A percentile compares a stretch with the other conserved stretches of the same genome.
These are phyloP conservation scores for Rubia peregrina DNA, from an alignment of 305 asterid species.

Conservation along the genomic window DNA sequence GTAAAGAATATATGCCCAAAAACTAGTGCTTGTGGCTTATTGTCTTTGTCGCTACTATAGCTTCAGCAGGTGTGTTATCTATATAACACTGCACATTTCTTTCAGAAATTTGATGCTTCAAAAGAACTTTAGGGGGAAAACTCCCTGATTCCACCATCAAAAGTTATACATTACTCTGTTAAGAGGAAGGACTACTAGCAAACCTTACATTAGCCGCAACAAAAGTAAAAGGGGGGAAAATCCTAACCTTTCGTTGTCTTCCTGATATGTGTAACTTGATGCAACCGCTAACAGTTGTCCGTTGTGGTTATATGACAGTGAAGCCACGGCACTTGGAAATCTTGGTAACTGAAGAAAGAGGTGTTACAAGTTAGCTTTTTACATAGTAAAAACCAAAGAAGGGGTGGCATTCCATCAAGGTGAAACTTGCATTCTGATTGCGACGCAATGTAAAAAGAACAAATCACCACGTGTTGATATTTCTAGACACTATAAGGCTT, in stretches of 20 bases:
- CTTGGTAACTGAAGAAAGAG: slow-evolving; percentile 47
- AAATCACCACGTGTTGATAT: background rate
- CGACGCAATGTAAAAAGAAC: background rate
- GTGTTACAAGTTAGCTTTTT: background rate
- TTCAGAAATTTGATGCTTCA: background rate
- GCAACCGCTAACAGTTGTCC: slow-evolving; percentile 77
- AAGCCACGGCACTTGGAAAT: slow-evolving; percentile 53
- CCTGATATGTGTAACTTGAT: slow-evolving; percentile 73
- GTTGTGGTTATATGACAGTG: slow-evolving; percentile 62
- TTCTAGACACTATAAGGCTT: background rate
- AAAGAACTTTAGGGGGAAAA: background rate
- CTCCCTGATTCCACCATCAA: background rate
- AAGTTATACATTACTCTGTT: background rate
- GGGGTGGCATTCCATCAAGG: background rate
- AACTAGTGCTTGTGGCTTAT: background rate
- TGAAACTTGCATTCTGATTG: background rate
- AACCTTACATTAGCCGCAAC: background rate
- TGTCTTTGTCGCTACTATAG: background rate
- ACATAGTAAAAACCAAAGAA: slow-evolving; percentile 14
- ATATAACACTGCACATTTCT: background rate
- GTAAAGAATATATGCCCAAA: background rate
- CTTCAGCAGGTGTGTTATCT: background rate
- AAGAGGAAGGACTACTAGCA: background rate
- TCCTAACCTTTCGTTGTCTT: slow-evolving; percentile 63
- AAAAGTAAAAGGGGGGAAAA: background rate